Evolutionary conservation across 495 filamentous ascomycete species (phyloP), one percentile per base, ranked within the genome.

Genomic region (Pseudotulostoma volvatum): DNA sequence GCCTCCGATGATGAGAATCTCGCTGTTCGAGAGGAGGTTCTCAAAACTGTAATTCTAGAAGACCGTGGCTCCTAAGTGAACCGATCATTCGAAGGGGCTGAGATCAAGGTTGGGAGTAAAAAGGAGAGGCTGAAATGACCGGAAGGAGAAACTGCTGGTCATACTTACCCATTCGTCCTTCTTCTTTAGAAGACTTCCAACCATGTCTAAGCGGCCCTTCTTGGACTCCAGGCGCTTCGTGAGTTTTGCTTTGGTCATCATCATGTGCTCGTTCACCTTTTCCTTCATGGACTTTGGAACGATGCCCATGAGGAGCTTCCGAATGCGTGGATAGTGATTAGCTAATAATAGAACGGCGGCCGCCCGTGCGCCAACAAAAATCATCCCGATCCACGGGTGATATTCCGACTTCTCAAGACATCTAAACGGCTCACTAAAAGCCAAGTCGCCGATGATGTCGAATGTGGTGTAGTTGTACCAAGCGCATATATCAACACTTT

Each of bases 381-480:
- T 50, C 3, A 42, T 44, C 3, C 51, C 33, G 7, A 72, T 52
- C 68, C 64, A 74, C 2, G 45, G 49, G 39, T 66, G 60, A 37
- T 64, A 58, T 18, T 56, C 53, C 0, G 55, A 55, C 13, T 60
- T 47, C 11, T 66, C 43, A 3, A 77, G 57, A 37, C 61, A 66
- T 31, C 60, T 55, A 34, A 75, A 66, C 0, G 68, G 52, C 38
- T 72, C 65, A 0, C 64, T 66, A 39, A 73, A 74, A 1, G 62
- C 53, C 9, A 76, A 56, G 40, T 76, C 69, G 0, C 68, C 69
- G 34, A 77, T 68, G 35, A 77, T 64, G 41, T 79, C 72, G 45
- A 77, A 77, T 0, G 67, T 72, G 2, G 56, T 57, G 15, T 58
- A 71, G 41, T 72, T 70, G 37, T 62, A 64, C 68, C 59, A 66